These are phyloP conservation scores for Aphanoascus verrucosus DNA, from an alignment of 2,329 filamentous ascomycete species.

Conservation along the genomic window DNA sequence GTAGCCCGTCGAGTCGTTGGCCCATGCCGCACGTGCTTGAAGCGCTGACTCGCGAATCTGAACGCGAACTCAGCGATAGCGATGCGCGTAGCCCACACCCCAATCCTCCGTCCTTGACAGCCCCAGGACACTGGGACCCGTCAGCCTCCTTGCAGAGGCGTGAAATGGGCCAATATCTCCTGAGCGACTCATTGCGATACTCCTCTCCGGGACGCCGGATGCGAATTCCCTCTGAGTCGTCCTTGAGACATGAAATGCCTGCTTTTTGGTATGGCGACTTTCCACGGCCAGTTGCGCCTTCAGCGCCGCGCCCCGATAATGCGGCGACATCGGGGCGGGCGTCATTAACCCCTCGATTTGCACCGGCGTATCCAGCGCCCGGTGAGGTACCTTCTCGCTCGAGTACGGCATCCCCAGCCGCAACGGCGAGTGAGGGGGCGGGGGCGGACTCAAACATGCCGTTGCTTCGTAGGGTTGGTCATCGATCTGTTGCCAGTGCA, in stretches of 20 bases:
- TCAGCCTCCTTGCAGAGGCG: conserved; percentile 20
- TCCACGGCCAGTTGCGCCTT: not conserved
- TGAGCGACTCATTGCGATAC: conserved; percentile 29
- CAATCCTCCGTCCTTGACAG: not conserved
- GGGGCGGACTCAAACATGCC: conserved; percentile 20
- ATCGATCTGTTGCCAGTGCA: conserved; percentile 24
- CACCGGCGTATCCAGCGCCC: conserved; percentile 28
- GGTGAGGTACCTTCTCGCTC: not conserved
- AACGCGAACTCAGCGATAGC: conserved; percentile 22
- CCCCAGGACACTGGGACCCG: conserved; percentile 20
- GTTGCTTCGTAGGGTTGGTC: conserved; percentile 27
- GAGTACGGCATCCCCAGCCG: not conserved
- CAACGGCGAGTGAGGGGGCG: conserved; percentile 14
- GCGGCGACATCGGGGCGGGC: conserved; percentile 13
- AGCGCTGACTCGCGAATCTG: conserved; percentile 20
- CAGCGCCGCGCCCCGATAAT: not conserved
- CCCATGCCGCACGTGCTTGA: conserved; percentile 24
- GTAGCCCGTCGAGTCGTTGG: conserved; percentile 23
- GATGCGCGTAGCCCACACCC: not conserved
- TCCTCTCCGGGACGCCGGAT: conserved; percentile 26
- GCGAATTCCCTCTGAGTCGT: conserved; percentile 30
- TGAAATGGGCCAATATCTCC: conserved; percentile 27
- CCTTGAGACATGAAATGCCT: conserved; percentile 25
- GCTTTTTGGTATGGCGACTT: conserved; percentile 22
- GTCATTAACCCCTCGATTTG: conserved; percentile 35